phyloP scores from a whole-genome alignment of 148 eudicot genomes.

The Mesembryanthemum crystallinum region DNA sequence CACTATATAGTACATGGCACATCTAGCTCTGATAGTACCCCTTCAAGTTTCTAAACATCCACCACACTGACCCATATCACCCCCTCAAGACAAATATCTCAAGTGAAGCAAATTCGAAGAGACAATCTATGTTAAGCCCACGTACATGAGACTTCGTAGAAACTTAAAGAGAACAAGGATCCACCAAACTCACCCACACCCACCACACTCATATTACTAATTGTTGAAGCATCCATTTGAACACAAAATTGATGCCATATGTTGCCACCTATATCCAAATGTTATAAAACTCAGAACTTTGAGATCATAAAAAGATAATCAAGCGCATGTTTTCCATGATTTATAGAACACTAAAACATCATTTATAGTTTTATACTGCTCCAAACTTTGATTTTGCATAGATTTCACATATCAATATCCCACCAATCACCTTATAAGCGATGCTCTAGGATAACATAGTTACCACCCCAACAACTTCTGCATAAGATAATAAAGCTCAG shows the following conservation, averaged over 20 bases:
- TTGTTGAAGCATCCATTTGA: background rate
- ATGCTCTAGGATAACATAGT: background rate
- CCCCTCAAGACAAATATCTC: too few relatives aligned
- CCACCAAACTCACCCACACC: too few relatives aligned
- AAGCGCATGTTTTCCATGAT: background rate
- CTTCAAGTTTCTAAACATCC: too few relatives aligned
- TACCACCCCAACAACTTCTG: background rate
- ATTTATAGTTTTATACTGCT: too few relatives aligned
- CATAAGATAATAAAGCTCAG: background rate
- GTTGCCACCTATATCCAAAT: background rate
- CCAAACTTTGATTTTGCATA: background rate
- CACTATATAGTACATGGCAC: too few relatives aligned
- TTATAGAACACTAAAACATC: background rate
- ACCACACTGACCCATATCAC: too few relatives aligned
- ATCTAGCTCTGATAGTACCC: too few relatives aligned
- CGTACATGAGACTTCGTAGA: too few relatives aligned
- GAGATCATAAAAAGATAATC: background rate
- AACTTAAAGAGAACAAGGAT: too few relatives aligned
- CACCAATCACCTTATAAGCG: background rate
- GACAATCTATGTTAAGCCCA: too few relatives aligned
- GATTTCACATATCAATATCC: background rate
- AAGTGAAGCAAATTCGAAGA: too few relatives aligned
- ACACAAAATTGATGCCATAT: background rate
- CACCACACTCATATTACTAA: background rate
- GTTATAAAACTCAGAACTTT: background rate